Evolutionary conservation across 306 rosid species (phyloP), one percentile per base, ranked within the genome.

Genomic region (Sophora flavescens): DNA sequence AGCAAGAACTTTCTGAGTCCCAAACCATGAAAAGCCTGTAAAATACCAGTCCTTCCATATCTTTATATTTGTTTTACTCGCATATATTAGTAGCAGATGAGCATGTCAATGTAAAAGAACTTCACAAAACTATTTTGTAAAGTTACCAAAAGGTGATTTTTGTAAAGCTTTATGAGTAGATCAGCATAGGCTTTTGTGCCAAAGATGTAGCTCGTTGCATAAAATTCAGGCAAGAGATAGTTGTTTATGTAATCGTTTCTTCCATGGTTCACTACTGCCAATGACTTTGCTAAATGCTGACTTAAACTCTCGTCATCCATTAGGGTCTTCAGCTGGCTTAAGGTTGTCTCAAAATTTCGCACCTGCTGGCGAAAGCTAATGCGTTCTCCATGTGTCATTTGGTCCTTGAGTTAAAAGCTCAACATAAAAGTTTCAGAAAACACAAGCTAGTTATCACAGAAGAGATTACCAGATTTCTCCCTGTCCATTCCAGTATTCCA

Each of bases 211-310:
- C 85, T 79, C 2, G 81, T 44, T 15, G 41, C 6, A 68, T 79
- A 86, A 1, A 71, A 3, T 48, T 4, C 50, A 5, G 85, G 75
- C 61, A 76, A 7, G 72, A 86, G 83, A 76, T 80, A 86, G 62
- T 83, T 86, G 56, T 82, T 83, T 39, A 86, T 0, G 76, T 86
- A 86, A 48, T 86, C 89, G 68, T 82, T 86, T 68, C 59, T 86
- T 10, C 85, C 87, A 62, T 54, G 59, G 70, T 3, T 63, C 68
- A 80, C 76, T 1, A 74, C 2, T 32, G 64, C 9, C 63, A 83
- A 57, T 30, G 85, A 80, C 38, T 63, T 80, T 13, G 79, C 87
- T 3, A 86, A 72, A 78, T 83, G 42, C 18, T 83, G 76, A 56
- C 69, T 80, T 48, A 86, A 30, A 39, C 32, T 38, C 39, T 30